A percentile compares a stretch with the other conserved stretches of the same genome.
Conservation (phyloP, 2,329 filamentous ascomycete genomes). For the Lasiodiplodia sp. region DNA sequence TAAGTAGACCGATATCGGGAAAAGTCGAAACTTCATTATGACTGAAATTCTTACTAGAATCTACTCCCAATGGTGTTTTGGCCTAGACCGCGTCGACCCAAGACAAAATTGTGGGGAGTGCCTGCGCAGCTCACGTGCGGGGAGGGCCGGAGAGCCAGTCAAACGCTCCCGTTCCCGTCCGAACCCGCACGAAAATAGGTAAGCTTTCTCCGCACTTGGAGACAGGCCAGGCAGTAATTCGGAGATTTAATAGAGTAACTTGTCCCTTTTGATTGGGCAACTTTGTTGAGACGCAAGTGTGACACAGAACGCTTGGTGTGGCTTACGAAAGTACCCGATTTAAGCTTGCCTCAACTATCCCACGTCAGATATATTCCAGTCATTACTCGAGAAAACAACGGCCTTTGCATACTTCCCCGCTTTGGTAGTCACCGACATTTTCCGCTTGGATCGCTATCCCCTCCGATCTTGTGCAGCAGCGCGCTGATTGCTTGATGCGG, state of each 20-base stretch:
- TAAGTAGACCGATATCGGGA: slow-evolving; percentile 10
- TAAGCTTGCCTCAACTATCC: slow-evolving; percentile 14
- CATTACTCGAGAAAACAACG: neutral
- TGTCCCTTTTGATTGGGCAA: neutral
- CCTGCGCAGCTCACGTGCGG: slow-evolving; percentile 9
- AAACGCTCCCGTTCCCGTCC: slow-evolving; percentile 18
- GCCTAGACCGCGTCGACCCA: neutral
- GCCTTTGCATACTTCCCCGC: neutral
- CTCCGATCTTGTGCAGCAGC: neutral
- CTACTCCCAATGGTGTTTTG: neutral
- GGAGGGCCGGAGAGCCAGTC: slow-evolving; percentile 15
- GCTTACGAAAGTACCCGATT: slow-evolving; percentile 21
- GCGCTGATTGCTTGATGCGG: neutral
- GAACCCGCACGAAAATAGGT: slow-evolving; percentile 20
- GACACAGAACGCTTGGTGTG: slow-evolving; percentile 2
- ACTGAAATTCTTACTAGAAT: neutral
- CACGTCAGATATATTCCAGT: slow-evolving; percentile 10
- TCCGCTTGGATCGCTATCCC: neutral
- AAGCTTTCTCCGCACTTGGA: slow-evolving; percentile 15
- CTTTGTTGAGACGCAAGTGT: neutral
- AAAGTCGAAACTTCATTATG: neutral
- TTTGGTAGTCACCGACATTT: neutral
- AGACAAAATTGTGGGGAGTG: neutral
- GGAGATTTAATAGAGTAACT: neutral
- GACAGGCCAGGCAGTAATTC: neutral